These are phyloP conservation scores for Sarocladium kiliense DNA, from an alignment of 2,329 filamentous ascomycete species.

Conservation along the genomic window DNA sequence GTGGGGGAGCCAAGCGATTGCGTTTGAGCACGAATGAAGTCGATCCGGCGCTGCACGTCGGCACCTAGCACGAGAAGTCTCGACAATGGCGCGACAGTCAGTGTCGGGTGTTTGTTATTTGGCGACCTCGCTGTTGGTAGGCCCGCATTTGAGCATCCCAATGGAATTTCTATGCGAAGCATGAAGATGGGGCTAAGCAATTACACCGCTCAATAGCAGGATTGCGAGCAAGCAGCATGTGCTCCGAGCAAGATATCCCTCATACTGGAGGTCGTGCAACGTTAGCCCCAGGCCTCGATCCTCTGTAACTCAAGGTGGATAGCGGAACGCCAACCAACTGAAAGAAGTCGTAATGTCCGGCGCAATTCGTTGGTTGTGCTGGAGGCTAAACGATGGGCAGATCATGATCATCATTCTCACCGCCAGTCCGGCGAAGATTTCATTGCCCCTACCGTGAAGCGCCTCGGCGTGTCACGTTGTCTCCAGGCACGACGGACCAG, in stretches of 20 bases:
- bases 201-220: not conserved
- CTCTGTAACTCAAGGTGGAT: not conserved
- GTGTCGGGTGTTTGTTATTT: not conserved
- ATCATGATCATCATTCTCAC: conserved; percentile 2
- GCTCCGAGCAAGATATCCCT: conserved; percentile 8
- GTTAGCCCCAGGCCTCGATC: not conserved
- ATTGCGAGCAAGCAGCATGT: not conserved
- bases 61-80: not conserved
- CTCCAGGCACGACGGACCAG: not conserved
- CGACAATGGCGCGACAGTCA: not conserved
- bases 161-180: not conserved
- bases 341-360: conserved; percentile 4
- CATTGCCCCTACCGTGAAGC: not conserved
- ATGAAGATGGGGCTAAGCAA: not conserved
- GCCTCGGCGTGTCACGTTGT: not conserved
- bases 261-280: conserved; percentile 1
- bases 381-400: not conserved
- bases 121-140: not conserved
- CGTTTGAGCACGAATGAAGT: not conserved
- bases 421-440: not conserved
- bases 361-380: not conserved
- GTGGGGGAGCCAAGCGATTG: not conserved
- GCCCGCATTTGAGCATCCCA: not conserved
- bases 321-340: not conserved
- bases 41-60: not conserved